Evolutionary conservation across 345 rosid species (phyloP), one percentile per base, ranked within the genome.

Genomic region (Microcos paniculata): DNA sequence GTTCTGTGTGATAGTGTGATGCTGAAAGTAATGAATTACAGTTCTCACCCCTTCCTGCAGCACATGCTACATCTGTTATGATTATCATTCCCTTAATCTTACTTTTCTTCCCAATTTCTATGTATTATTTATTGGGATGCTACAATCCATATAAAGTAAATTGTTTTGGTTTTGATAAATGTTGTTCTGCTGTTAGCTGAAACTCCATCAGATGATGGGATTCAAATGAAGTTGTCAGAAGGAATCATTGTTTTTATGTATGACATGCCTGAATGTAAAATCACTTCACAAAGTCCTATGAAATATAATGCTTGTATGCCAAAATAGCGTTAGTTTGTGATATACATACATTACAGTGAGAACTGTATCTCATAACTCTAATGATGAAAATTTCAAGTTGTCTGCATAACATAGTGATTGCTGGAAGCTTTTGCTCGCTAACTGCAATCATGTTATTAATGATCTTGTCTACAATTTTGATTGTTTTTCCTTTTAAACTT

Each of bases 341-440:
- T 68, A 46, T 68, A 28, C 46, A 26, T 68, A 48, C 15, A 48
- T 26, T 4, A 68, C 45, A 48, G 28, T 14, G 24, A 46, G 23
- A 16, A 68, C 26, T 68, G 38, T 57, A 18, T 68, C 40, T 67
- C 52, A 14, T 43, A 45, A 14, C 38, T 67, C 1, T 24, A 24
- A 66, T 6, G 12, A 42, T 21, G 49, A 65, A n/a, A 65, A 16
- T 28, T 68, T 46, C 48, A 68, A 46, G 57, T 48, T 48, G 23
- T 26, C 35, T 43, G 71, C 30, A 15, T 67, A 16, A 56, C 56
- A 67, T 26, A 67, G 71, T 67, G 0, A 49, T 30, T 69, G 72
- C 58, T 18, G 58, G 48, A 48, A 49, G 58, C 42, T 48, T 33
- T 69, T 30, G 15, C 57, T 68, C 48, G 15, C 58, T 69, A 48